phyloP scores from a whole-genome alignment of 148 eudicot species.

The Vaccinium myrtillus region DNA sequence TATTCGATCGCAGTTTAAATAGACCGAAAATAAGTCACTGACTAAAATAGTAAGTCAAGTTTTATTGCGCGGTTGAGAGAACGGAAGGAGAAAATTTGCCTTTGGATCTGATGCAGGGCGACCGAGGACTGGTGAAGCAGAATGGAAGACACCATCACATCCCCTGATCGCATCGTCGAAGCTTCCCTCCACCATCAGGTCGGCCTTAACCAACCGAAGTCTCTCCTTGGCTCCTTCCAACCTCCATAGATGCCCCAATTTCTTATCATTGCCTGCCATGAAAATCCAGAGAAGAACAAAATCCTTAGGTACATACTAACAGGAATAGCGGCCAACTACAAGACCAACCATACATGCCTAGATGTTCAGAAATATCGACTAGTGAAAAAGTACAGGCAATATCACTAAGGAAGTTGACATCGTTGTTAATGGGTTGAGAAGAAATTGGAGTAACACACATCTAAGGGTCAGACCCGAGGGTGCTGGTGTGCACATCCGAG shows the following conservation, averaged over 20 bases:
- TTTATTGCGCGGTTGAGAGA: not conserved
- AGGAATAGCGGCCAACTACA: not conserved
- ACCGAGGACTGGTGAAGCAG: conserved; percentile 81
- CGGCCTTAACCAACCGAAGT: conserved; percentile 59
- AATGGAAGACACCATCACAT: conserved; percentile 87
- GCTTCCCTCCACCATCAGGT: conserved; percentile 78
- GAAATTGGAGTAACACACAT: too few species aligned
- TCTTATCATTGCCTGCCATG: conserved; percentile 51
- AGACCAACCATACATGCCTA: not conserved
- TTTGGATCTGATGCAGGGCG: conserved; percentile 43
- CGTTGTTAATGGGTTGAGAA: too few species aligned
- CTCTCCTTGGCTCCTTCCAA: conserved; percentile 91
- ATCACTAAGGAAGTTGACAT: too few species aligned
- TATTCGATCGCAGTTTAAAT: conserved; percentile 11
- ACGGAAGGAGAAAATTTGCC: conserved; percentile 21
- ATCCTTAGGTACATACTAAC: not conserved
- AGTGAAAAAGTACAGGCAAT: too few species aligned
- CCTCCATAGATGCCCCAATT: conserved; percentile 69
- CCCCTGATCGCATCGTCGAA: conserved; percentile 76
- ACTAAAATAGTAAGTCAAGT: too few species aligned
- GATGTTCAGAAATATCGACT: too few species aligned
- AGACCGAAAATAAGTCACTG: not conserved
- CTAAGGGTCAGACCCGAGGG: too few species aligned
- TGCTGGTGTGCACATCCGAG: too few species aligned
- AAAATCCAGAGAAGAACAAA: not conserved